phyloP scores from a whole-genome alignment of 208 protist genomes.

The Jaenimonas drosophilae region DNA sequence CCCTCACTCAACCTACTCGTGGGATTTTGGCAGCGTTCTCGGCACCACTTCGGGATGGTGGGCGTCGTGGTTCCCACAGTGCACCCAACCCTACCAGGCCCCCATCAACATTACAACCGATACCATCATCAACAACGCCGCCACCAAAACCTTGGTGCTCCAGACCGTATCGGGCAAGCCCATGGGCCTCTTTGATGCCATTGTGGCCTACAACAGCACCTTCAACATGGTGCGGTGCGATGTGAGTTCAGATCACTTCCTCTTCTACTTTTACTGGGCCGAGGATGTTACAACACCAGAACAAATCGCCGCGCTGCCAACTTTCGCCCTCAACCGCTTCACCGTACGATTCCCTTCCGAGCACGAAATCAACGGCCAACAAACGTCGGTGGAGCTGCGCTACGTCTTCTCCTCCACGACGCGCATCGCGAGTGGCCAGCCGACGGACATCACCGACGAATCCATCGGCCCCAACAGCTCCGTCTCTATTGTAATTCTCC shows the following conservation, averaged over 20 bases:
- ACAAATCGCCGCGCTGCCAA: not conserved
- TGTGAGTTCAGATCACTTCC: not conserved
- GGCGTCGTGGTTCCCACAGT: not conserved
- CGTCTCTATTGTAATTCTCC: too few relatives aligned
- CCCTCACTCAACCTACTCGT: not conserved
- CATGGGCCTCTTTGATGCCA: not conserved
- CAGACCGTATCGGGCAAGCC: not conserved
- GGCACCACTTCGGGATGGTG: not conserved
- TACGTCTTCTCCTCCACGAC: not conserved
- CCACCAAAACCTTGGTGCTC: not conserved
- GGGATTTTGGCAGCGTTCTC: not conserved
- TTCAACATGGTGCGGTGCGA: constrained; percentile 1
- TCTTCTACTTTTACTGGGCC: not conserved
- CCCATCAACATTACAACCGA: not conserved
- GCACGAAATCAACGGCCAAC: not conserved
- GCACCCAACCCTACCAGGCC: not conserved
- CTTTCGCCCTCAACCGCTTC: not conserved
- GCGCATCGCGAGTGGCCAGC: too few relatives aligned
- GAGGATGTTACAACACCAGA: not conserved
- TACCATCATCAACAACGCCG: not conserved
- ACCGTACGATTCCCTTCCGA: not conserved
- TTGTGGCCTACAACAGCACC: not conserved
- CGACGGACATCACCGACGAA: too few relatives aligned
- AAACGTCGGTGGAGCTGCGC: not conserved
- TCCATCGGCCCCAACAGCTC: too few relatives aligned